phyloP scores from a whole-genome alignment of 805 yeast species.

The Schwanniomyces pseudopolymorphus region DNA sequence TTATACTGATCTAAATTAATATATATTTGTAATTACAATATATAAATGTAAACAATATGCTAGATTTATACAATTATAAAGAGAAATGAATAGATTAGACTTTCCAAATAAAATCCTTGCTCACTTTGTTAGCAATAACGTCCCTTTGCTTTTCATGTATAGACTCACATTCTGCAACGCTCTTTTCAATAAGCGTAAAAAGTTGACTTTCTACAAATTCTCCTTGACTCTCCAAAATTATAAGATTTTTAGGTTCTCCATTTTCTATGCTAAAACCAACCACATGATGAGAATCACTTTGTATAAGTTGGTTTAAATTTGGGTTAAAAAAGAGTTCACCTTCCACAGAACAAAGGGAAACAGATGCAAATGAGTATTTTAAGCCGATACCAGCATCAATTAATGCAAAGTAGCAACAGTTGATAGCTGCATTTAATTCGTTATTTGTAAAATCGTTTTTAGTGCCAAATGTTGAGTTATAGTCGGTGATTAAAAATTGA shows the following conservation, averaged over 20 bases:
- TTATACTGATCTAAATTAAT: conserved; percentile 24
- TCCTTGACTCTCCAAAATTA: conserved; percentile 76
- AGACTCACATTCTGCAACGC: conserved; percentile 46
- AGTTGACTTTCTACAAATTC: conserved; percentile 58
- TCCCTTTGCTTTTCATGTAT: conserved; percentile 47
- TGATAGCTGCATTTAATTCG: conserved; percentile 69
- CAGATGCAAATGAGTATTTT: conserved; percentile 58
- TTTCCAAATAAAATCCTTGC: conserved; percentile 61
- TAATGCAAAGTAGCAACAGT: conserved; percentile 72
- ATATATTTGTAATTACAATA: not conserved
- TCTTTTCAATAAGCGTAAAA: conserved; percentile 49
- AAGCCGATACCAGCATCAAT: conserved; percentile 79
- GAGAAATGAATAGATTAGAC: not conserved
- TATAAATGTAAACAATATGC: not conserved
- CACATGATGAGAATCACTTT: conserved; percentile 61
- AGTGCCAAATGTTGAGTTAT: conserved; percentile 8
- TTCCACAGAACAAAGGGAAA: conserved; percentile 42
- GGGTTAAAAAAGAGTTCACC: conserved; percentile 45
- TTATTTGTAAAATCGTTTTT: conserved; percentile 33
- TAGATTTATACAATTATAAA: not conserved
- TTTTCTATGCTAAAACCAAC: conserved; percentile 58
- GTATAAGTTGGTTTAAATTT: conserved; percentile 37
- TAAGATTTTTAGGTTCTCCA: conserved; percentile 50
- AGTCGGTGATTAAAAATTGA: conserved; percentile 36
- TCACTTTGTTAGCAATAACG: conserved; percentile 47